phyloP scores from a whole-genome alignment of 768 basidiomycete species.

The Podaxis sp. region DNA sequence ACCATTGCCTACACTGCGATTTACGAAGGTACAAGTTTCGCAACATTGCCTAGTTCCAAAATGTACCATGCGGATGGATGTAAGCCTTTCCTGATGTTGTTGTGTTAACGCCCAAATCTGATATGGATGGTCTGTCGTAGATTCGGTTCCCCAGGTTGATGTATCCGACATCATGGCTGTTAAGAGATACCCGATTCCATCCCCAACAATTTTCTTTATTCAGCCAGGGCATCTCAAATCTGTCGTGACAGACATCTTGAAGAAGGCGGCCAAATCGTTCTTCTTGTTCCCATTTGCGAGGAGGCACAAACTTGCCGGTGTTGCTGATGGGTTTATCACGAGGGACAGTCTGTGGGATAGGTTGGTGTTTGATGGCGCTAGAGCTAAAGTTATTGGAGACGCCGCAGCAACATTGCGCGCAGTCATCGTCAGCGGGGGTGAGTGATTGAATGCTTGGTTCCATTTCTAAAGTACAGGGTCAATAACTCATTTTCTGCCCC shows the following conservation, averaged over 20 bases:
- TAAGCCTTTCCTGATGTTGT: constrained; percentile 18
- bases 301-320: constrained; percentile 70
- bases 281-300: constrained; percentile 60
- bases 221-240: constrained; percentile 57
- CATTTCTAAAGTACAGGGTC: background rate
- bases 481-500: constrained; percentile 2
- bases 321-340: constrained; percentile 70
- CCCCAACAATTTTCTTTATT: constrained; percentile 78
- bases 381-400: constrained; percentile 55
- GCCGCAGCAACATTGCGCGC: constrained; percentile 59
- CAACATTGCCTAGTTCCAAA: constrained; percentile 55
- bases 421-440: constrained; percentile 73
- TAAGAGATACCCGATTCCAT: constrained; percentile 52
- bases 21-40: constrained; percentile 70
- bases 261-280: constrained; percentile 48
- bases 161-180: constrained; percentile 45
- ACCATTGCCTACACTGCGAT: constrained; percentile 76
- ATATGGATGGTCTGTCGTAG: background rate
- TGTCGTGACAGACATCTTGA: constrained; percentile 48
- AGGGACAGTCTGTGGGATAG: constrained; percentile 86
- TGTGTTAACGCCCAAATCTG: background rate
- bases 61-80: constrained; percentile 43
- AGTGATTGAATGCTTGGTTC: constrained; percentile 15
- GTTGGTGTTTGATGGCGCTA: constrained; percentile 65
- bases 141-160: constrained; percentile 21